Evolutionary conservation across 345 rosid species (phyloP).

Genomic region (Hibiscus syriacus): DNA sequence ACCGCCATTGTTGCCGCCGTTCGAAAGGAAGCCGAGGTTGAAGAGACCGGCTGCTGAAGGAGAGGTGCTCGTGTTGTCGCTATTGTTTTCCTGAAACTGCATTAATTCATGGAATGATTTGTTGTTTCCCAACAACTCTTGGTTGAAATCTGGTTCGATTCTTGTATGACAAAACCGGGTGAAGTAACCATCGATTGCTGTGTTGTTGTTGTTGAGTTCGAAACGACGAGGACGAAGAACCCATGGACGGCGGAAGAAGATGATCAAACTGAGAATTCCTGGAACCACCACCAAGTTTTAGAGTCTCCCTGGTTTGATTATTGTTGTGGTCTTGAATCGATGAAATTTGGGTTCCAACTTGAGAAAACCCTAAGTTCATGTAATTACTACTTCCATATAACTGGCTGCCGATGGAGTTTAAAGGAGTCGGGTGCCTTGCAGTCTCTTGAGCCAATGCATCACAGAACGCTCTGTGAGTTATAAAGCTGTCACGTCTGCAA

Average conservation of each 20-base stretch:
- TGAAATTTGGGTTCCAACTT: constrained; percentile 41
- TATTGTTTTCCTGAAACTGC: constrained; percentile 39
- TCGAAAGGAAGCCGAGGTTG: constrained; percentile 56
- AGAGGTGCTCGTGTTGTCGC: constrained; percentile 11
- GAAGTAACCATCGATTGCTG: constrained; percentile 23
- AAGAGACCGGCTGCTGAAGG: constrained; percentile 31
- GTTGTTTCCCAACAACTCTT: constrained; percentile 28
- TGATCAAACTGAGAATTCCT: constrained; percentile 34
- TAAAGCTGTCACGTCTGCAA: constrained; percentile 80
- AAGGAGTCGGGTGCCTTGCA: constrained; percentile 48
- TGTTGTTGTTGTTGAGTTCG: constrained; percentile 21
- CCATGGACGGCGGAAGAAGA: constrained; percentile 36
- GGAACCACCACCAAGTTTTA: constrained; percentile 32
- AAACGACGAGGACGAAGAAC: constrained; percentile 19
- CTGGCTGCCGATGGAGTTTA: constrained; percentile 39
- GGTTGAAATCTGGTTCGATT: constrained; percentile 37
- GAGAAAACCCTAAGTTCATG: constrained; percentile 37
- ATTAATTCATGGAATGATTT: constrained; percentile 35
- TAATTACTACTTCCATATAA: constrained; percentile 33
- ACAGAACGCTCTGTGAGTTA: constrained; percentile 84
- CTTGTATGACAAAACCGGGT: constrained; percentile 40
- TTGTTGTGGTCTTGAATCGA: constrained; percentile 27
- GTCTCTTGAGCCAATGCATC: constrained; percentile 78
- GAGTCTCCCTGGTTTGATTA: constrained; percentile 29
- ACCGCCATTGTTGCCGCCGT: constrained; percentile 8